Conservation (phyloP, 495 filamentous ascomycete genomes). For the Aspergillus diversus region DNA sequence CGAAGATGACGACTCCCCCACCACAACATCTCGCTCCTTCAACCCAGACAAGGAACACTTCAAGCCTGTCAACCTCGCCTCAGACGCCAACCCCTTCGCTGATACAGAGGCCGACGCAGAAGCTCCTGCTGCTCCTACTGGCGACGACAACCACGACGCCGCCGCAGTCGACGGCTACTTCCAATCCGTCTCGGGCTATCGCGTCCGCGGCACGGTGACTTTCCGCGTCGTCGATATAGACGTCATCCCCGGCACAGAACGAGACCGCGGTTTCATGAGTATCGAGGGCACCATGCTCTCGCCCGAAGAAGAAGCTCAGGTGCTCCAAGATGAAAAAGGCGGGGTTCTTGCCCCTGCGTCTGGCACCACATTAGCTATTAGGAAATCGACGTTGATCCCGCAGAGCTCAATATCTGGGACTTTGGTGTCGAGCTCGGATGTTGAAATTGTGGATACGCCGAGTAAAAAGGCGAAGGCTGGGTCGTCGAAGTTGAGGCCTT, state of each 20-base stretch:
- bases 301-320: conserved; percentile 46
- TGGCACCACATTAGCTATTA: neutral
- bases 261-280: conserved; percentile 64
- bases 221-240: conserved; percentile 70
- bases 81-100: conserved; percentile 37
- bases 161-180: conserved; percentile 56
- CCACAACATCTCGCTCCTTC: conserved; percentile 31
- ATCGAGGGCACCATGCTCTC: conserved; percentile 71
- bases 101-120: conserved; percentile 26
- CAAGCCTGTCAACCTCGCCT: conserved; percentile 39
- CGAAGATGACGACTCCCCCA: conserved; percentile 38
- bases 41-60: conserved; percentile 49
- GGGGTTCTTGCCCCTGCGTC: conserved; percentile 25
- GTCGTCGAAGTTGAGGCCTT: conserved; percentile 14
- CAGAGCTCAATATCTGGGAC: conserved; percentile 25
- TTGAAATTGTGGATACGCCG: conserved; percentile 18
- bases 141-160: conserved; percentile 37
- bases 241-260: conserved; percentile 56
- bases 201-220: conserved; percentile 59
- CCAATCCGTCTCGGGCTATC: conserved; percentile 63
- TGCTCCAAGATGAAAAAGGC: conserved; percentile 43
- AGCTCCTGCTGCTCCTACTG: conserved; percentile 25
- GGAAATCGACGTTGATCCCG: conserved; percentile 6
- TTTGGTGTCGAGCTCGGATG: conserved; percentile 17
- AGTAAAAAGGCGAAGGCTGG: conserved; percentile 27